phyloP scores from a whole-genome alignment of 139 green algal genomes.

The Closterium sp. region DNA sequence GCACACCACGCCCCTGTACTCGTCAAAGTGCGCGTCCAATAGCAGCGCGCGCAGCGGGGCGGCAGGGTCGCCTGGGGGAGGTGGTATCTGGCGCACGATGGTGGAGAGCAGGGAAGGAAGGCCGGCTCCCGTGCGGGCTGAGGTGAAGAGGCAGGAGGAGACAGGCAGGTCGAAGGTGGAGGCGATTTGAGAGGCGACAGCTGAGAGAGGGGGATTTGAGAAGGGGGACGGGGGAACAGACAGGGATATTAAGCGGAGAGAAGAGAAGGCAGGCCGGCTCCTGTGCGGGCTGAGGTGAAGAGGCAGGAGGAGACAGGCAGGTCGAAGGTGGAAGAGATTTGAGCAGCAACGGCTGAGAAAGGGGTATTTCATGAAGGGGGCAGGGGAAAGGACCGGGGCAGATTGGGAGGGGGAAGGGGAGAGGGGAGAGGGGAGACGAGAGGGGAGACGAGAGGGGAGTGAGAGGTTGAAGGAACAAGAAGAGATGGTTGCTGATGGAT shows the following conservation, averaged over 20 bases:
- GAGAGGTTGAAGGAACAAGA: too few species aligned
- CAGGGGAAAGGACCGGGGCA: too few species aligned
- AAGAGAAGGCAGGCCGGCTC: slow-evolving; percentile 13
- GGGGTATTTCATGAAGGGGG: too few species aligned
- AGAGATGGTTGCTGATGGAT: too few species aligned
- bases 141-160: slow-evolving; percentile 28
- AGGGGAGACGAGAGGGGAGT: too few species aligned
- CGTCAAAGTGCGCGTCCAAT: slow-evolving; percentile 88
- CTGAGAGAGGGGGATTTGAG: neutral
- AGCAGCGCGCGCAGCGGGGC: slow-evolving; percentile 70
- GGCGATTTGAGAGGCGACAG: slow-evolving; percentile 63
- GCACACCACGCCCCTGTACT: slow-evolving; percentile 65
- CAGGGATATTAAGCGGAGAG: too few species aligned
- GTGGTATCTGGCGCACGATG: too few species aligned
- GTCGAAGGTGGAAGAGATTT: slow-evolving; percentile 76
- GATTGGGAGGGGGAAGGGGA: neutral
- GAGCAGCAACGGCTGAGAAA: slow-evolving; percentile 18
- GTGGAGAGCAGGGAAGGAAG: neutral
- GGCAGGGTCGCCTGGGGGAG: too few species aligned
- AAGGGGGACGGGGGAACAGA: neutral
- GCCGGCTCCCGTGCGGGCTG: slow-evolving; percentile 50
- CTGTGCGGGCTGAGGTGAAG: slow-evolving; percentile 49
- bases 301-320: slow-evolving; percentile 52
- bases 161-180: slow-evolving; percentile 69
- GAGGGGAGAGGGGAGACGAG: too few species aligned